These are phyloP conservation scores for Ceratocystis huliohia DNA, from an alignment of 2,329 filamentous ascomycete genomes.

Conservation along the genomic window DNA sequence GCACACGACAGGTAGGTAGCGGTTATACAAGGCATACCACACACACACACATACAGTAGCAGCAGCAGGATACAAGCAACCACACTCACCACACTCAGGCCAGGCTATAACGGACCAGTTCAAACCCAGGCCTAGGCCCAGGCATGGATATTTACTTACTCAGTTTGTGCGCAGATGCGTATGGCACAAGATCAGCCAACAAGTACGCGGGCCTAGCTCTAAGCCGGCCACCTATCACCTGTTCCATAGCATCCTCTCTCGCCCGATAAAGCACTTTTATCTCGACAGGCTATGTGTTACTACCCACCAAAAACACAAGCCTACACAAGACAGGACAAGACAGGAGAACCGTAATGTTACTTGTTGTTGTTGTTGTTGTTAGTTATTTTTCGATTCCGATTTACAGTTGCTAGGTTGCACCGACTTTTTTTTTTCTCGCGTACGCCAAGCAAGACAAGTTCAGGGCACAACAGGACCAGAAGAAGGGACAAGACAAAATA, in stretches of 20 bases:
- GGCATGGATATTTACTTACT: background rate
- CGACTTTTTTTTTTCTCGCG: background rate
- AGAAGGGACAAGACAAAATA: background rate
- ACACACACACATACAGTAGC: too few relatives aligned
- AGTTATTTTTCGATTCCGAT: background rate
- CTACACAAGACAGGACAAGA: background rate
- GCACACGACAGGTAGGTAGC: too few relatives aligned
- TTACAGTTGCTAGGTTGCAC: background rate
- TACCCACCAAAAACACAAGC: background rate
- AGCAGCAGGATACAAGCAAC: too few relatives aligned
- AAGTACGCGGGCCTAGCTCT: background rate
- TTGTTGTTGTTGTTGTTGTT: background rate
- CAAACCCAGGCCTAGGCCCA: background rate
- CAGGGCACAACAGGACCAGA: background rate
- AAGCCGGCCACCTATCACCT: background rate
- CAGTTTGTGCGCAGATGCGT: background rate
- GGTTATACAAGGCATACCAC: too few relatives aligned
- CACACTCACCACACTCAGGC: too few relatives aligned
- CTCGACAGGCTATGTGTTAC: background rate
- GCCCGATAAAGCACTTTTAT: background rate
- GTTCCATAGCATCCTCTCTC: too few relatives aligned
- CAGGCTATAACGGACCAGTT: too few relatives aligned
- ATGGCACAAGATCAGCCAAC: background rate
- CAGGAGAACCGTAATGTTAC: background rate
- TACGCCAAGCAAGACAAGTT: constrained; percentile 1